Evolutionary conservation across 768 basidiomycete genomes (phyloP), one percentile per base, ranked within the genome.

Genomic region (Rhodotorula kratochvilovae): DNA sequence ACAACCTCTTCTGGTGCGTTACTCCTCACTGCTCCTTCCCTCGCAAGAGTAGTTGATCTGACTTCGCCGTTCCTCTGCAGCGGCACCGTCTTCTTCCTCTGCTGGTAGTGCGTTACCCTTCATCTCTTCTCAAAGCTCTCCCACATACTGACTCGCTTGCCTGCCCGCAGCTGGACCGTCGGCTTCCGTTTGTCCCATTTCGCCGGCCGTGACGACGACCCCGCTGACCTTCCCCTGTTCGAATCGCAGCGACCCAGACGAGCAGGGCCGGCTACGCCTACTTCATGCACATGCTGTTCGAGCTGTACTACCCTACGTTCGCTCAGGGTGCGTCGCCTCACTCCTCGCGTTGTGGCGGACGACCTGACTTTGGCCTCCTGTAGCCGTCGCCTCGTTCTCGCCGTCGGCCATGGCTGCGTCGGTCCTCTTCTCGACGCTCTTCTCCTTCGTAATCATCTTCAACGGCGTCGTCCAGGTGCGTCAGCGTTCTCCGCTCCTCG

Each of bases 381-480:
- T 86, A 76, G 85, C 85, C 4, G 83, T 87, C 19, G 87, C 87
- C 0, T 81, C 88, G 5, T 85, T 87, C 84, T 81, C 84, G 35
- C 84, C 88, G 0, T 86, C 82, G 35, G 83, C 86, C 0, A 85
- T 87, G 76, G 85, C 88, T 35, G 85, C 87, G 4, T 85, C 84
- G 1, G 78, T 89, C 23, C 74, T 74, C 63, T 77, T 76, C 71
- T 74, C 70, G 19, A 57, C 56, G 31, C 45, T 45, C 19, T 88
- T 88, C 76, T 84, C 86, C 0, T 87, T 89, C 73, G 84, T 87
- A 48, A 76, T 89, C 63, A 86, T 82, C n/a, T 88, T 89, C 76
- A 84, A 88, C 71, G 88, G 88, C 70, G 86, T 89, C 48, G 77
- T 90, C 7, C 89, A 90, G 74, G 60, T 61, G 81, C 81, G 27